Evolutionary conservation across 2,329 filamentous ascomycete species (phyloP), one percentile per base, ranked within the genome.

Genomic region (Fusarium equiseti): DNA sequence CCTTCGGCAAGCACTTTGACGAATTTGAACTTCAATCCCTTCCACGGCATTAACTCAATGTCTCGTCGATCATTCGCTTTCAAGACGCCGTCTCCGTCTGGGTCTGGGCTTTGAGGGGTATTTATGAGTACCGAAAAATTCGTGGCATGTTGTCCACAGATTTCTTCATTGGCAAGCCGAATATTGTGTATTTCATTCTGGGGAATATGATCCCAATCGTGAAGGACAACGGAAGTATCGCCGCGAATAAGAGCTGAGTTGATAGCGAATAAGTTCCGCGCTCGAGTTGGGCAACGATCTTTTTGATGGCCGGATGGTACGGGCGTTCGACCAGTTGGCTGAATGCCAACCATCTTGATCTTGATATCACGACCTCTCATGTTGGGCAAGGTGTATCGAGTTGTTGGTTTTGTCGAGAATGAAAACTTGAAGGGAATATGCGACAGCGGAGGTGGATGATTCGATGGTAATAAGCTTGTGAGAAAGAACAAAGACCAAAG

Each of bases 1-100:
- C 77, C 77, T 13, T 35, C 24, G n/a, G 68, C 76, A 31, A 79
- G 57, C 32, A 78, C 45, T 49, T 71, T 77, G 52, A 73, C 46
- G 43, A 78, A 76, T 15, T 59, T 60, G 40, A 78, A 65, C 15
- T 50, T 50, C 22, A 76, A 64, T n/a, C 75, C 77, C 7, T 50
- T 10, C 64, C 69, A 76, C 8, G 16, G 13, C 10, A 6, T 16
- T 6, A 31, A 45, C 6, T 29, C 38, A 29, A 74, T 48, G 5
- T 9, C 13, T 4, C 38, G 8, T 50, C 9, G 55, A 48, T 35
- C 38, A 13, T 45, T 26, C 9, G 2, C 6, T 22, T 40, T 18
- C 4, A 50, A 24, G 24, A 7, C 3, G 27, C 35, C 61, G n/a
- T 1, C 2, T 16, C 20, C 20, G 20, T 20, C 20, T 20, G 24